These are phyloP conservation scores for Rhodotorula graminis DNA, from an alignment of 768 basidiomycete species.

Conservation along the genomic window DNA sequence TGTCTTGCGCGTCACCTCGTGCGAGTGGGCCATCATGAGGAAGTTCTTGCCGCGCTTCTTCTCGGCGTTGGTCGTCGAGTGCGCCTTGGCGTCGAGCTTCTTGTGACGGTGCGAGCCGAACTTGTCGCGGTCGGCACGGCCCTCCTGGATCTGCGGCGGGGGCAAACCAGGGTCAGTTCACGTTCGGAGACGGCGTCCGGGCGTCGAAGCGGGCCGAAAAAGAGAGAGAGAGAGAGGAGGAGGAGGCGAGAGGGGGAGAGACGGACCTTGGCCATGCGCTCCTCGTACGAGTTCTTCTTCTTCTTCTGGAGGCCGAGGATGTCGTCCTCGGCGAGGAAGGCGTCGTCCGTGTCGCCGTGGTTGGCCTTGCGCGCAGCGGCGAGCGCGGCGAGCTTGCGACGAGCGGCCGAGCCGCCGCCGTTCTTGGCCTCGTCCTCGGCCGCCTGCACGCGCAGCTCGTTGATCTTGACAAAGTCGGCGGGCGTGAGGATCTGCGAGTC, in stretches of 20 bases:
- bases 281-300: slow-evolving; percentile 85
- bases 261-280: slow-evolving; percentile 67
- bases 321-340: slow-evolving; percentile 72
- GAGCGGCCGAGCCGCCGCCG: slow-evolving; percentile 68
- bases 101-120: slow-evolving; percentile 54
- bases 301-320: slow-evolving; percentile 93
- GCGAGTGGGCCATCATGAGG: slow-evolving; percentile 29
- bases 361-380: slow-evolving; percentile 64
- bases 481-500: slow-evolving; percentile 80
- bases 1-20: slow-evolving; percentile 14
- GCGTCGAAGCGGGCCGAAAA: too few relatives aligned
- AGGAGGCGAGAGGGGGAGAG: neutral
- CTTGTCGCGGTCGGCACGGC: slow-evolving; percentile 90
- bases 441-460: slow-evolving; percentile 77
- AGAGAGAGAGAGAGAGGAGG: fast-evolving
- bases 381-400: slow-evolving; percentile 79
- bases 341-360: slow-evolving; percentile 41
- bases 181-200: neutral
- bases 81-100: slow-evolving; percentile 40
- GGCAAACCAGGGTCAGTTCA: neutral
- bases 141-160: slow-evolving; percentile 62
- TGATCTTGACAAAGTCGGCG: slow-evolving; percentile 86
- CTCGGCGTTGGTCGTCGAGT: slow-evolving; percentile 40
- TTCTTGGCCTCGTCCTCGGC: slow-evolving; percentile 65
- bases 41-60: slow-evolving; percentile 38